Percentiles rank a stretch among this genome's conserved stretches.
Evolutionary conservation across 2,329 filamentous ascomycete species (phyloP).

Genomic region (Talaromyces marneffei): DNA sequence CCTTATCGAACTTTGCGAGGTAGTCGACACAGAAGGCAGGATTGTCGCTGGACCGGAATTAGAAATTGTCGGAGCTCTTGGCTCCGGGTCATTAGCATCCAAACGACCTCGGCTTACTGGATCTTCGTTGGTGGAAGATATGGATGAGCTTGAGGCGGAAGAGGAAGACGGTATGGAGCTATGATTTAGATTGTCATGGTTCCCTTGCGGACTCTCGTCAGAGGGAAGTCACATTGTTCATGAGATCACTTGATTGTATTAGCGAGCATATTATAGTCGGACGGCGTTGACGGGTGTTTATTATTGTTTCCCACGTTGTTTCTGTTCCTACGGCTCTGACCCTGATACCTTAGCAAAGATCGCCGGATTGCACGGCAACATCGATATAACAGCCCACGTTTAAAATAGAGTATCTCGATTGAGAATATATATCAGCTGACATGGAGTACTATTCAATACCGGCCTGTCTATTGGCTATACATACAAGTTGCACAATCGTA

Average conservation of each 20-base stretch:
- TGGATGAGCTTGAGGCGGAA: conserved; percentile 41
- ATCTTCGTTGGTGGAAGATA: conserved; percentile 26
- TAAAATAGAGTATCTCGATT: not conserved
- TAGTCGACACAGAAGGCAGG: conserved; percentile 87
- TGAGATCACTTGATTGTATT: conserved; percentile 10
- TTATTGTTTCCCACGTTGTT: conserved; percentile 9
- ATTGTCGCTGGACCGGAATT: conserved; percentile 84
- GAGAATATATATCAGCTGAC: not conserved
- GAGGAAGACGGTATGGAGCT: conserved; percentile 46
- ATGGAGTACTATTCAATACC: not conserved
- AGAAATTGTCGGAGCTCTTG: conserved; percentile 53
- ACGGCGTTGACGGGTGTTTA: not conserved
- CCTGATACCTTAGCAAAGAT: not conserved
- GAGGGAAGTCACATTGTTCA: conserved; percentile 2
- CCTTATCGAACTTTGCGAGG: conserved; percentile 85
- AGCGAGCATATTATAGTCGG: conserved; percentile 7
- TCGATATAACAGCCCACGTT: not conserved
- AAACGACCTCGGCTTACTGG: conserved; percentile 27
- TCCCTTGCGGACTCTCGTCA: conserved; percentile 3
- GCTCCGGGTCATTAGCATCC: conserved; percentile 41
- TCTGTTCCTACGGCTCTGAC: not conserved
- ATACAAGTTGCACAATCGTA: conserved; percentile 14
- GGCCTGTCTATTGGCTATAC: not conserved
- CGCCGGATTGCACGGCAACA: not conserved
- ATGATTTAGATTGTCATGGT: conserved; percentile 16